These are phyloP conservation scores for Bruguiera gymnorhiza DNA, from an alignment of 345 rosid genomes.

Conservation along the genomic window DNA sequence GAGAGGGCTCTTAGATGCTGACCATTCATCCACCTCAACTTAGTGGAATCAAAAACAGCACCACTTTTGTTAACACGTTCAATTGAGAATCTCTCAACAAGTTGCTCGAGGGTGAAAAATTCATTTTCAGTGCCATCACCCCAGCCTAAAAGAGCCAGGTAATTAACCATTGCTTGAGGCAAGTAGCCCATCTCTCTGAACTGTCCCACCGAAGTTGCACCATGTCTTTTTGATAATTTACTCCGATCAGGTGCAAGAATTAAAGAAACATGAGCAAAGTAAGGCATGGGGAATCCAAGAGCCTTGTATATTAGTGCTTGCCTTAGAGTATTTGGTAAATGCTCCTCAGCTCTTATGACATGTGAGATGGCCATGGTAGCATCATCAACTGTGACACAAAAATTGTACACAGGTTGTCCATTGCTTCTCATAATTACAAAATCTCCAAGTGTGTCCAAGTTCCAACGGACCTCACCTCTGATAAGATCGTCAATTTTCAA, in stretches of 20 bases:
- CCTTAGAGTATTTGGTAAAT: slow-evolving; percentile 84
- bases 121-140: slow-evolving; percentile 99
- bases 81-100: slow-evolving; percentile 82
- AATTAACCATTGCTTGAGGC: slow-evolving; percentile 92
- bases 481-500: slow-evolving; percentile 81
- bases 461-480: slow-evolving; percentile 95
- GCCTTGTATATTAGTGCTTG: slow-evolving; percentile 96
- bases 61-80: slow-evolving; percentile 88
- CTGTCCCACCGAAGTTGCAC: slow-evolving; percentile 98
- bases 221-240: slow-evolving; percentile 90
- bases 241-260: slow-evolving; percentile 96
- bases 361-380: slow-evolving; percentile 95
- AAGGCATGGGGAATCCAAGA: slow-evolving; percentile 83
- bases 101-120: slow-evolving; percentile 75
- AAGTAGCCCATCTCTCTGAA: slow-evolving; percentile 93
- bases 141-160: slow-evolving; percentile 92
- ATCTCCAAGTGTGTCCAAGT: slow-evolving; percentile 76
- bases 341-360: slow-evolving; percentile 97
- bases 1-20: slow-evolving; percentile 75
- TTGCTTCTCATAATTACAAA: slow-evolving; percentile 42
- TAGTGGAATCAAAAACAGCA: slow-evolving; percentile 77
- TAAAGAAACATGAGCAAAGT: slow-evolving; percentile 86
- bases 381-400: slow-evolving; percentile 95
- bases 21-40: slow-evolving; percentile 99
- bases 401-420: slow-evolving; percentile 94